Evolutionary conservation across 805 yeast species (phyloP).

Genomic region (Debaryomyces tyrocola): DNA sequence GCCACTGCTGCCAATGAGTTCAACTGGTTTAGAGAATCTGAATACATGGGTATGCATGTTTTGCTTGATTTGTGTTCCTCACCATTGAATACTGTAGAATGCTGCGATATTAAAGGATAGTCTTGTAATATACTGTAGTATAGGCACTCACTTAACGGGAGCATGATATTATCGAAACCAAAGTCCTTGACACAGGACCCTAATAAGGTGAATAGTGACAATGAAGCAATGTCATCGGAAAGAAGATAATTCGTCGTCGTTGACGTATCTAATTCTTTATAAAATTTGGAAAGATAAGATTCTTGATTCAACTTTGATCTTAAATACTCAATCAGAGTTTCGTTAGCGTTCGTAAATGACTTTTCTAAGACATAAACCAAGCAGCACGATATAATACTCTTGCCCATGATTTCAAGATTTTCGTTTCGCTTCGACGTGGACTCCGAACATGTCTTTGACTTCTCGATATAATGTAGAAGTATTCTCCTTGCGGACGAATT

Average conservation of each 20-base stretch:
- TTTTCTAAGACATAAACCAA: constrained; percentile 64
- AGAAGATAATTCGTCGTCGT: constrained; percentile 21
- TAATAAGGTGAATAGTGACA: constrained; percentile 55
- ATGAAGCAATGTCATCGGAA: constrained; percentile 51
- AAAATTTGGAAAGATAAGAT: constrained; percentile 42
- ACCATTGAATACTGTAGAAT: neutral
- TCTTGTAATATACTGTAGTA: constrained; percentile 60
- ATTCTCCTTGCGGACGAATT: constrained; percentile 9
- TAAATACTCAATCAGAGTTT: constrained; percentile 55
- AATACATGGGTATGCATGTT: neutral
- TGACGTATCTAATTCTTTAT: constrained; percentile 48
- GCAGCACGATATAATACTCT: constrained; percentile 52
- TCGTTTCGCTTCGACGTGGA: constrained; percentile 37
- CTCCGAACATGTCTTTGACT: constrained; percentile 62
- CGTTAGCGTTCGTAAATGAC: constrained; percentile 53
- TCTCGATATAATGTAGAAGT: constrained; percentile 45
- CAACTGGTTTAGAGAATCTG: constrained; percentile 15
- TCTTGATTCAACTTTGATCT: constrained; percentile 44
- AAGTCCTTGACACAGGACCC: constrained; percentile 78
- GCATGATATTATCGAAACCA: constrained; percentile 71
- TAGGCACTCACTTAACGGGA: constrained; percentile 66
- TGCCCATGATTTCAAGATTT: constrained; percentile 59
- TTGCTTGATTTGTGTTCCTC: neutral
- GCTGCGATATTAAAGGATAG: constrained; percentile 57
- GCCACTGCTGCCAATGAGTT: constrained; percentile 39